Evolutionary conservation across 208 protist genomes (phyloP), one percentile per base, ranked within the genome.

Genomic region (Vickermania ingenoplastis): DNA sequence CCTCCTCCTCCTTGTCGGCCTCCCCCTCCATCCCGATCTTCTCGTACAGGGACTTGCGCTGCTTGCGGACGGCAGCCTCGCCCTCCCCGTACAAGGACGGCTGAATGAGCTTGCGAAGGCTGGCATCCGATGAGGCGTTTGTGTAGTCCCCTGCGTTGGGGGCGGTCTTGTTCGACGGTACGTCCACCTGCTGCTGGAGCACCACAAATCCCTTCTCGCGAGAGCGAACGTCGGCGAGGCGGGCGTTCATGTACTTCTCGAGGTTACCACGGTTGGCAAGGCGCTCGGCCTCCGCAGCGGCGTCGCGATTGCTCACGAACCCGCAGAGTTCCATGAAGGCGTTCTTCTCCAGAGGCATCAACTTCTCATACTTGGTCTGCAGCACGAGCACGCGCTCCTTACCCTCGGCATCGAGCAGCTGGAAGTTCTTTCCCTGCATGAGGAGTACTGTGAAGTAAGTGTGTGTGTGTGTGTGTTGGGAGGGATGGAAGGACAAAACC

Each of bases 261-360:
- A 68, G 31, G 13, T 60, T 22, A 2, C 68, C 66, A 1, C 27
- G 41, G 24, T 54, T 67, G 11, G 3, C 24, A 13, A 28, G 30
- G 5, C 53, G 55, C n/a, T 56, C 5, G 0, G 51, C 36, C 0
- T 58, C 55, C 17, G 54, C 14, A 4, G 57, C 49, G 31, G 60
- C 60, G 28, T 79, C 71, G 13, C 58, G 61, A 52, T 63, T 60
- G 1, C 63, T 64, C 7, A 55, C 61, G 0, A 76, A 62, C 1
- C 65, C 67, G 7, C 86, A 41, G 62, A 83, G 74, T 67, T 91
- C 68, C 29, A 81, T 45, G 56, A 83, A 73, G 27, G 77, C 75
- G 0, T 31, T 66, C 41, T 77, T 67, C 69, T 91, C 83, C 1
- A 84, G 45, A 0, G 71, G 75, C 0, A 83, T 65, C 23, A 84